Evolutionary conservation across 2,329 filamentous ascomycete species (phyloP).

Genomic region (Emericellopsis atlantica): DNA sequence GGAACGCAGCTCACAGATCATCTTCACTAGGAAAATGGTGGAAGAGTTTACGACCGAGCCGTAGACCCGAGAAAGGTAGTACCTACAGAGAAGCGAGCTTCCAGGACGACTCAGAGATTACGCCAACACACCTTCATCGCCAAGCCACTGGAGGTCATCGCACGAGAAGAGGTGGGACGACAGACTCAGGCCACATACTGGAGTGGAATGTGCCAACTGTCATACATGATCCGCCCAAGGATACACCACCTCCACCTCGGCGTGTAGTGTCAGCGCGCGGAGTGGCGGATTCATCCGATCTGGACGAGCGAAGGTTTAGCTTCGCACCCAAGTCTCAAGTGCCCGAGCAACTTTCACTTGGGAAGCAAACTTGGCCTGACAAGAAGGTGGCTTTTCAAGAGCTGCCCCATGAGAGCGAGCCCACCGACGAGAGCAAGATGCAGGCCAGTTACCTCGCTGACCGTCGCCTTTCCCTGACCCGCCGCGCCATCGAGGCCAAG

Average conservation of each 20-base stretch:
- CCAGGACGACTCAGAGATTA: slow-evolving; percentile 7
- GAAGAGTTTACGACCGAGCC: slow-evolving; percentile 32
- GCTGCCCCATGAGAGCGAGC: background rate
- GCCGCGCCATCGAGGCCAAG: slow-evolving; percentile 15
- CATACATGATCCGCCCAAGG: slow-evolving; percentile 7
- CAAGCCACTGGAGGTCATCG: slow-evolving; percentile 6
- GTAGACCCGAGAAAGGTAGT: slow-evolving; percentile 35
- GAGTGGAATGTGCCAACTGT: slow-evolving; percentile 21
- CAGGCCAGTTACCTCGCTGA: background rate
- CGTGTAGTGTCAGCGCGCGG: too few species aligned
- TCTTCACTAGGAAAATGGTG: slow-evolving; percentile 25
- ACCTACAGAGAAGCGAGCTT: slow-evolving; percentile 23
- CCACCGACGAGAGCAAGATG: background rate
- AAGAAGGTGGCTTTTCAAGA: slow-evolving; percentile 1
- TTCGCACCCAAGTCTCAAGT: background rate
- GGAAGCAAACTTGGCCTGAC: background rate
- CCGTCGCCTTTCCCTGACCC: slow-evolving; percentile 5
- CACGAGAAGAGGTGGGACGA: slow-evolving; percentile 8
- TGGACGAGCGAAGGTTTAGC: background rate
- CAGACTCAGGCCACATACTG: slow-evolving; percentile 15
- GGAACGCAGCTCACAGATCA: background rate
- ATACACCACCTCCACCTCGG: background rate
- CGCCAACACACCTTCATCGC: slow-evolving; percentile 1
- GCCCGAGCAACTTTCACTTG: background rate
- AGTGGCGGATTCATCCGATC: background rate